These are phyloP conservation scores for Candida pseudoglaebosa DNA, from an alignment of 805 yeast genomes.

Conservation along the genomic window DNA sequence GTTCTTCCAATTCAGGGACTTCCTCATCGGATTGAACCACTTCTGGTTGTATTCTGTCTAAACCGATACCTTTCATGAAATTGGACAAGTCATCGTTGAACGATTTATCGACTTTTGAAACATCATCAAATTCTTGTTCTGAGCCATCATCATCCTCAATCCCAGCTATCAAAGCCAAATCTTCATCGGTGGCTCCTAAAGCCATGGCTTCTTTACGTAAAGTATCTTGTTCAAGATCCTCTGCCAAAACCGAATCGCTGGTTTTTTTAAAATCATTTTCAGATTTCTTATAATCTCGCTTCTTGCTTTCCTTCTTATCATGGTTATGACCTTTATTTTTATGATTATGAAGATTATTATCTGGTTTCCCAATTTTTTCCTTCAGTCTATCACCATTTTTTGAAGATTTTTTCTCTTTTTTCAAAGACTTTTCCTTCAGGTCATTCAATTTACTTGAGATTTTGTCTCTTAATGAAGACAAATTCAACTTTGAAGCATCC, in stretches of 20 bases:
- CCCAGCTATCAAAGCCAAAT: slow-evolving; percentile 58
- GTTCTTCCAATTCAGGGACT: slow-evolving; percentile 19
- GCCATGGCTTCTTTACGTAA: slow-evolving; percentile 72
- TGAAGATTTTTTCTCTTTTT: slow-evolving; percentile 6
- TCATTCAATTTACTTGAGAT: slow-evolving; percentile 49
- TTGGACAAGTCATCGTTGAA: slow-evolving; percentile 53
- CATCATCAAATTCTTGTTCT: slow-evolving; percentile 49
- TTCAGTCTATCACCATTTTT: slow-evolving; percentile 1
- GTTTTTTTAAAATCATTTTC: not conserved
- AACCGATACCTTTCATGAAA: slow-evolving; percentile 67
- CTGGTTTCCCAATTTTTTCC: no score
- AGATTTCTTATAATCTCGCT: slow-evolving; percentile 6
- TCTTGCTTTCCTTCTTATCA: slow-evolving; percentile 11
- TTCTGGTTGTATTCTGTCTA: slow-evolving; percentile 39
- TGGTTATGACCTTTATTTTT: slow-evolving; percentile 2
- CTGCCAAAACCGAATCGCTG: slow-evolving; percentile 1
- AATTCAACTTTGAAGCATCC: slow-evolving; percentile 44
- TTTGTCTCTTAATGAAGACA: slow-evolving; percentile 61
- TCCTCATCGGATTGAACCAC: slow-evolving; percentile 31
- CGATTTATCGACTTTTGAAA: slow-evolving; percentile 35
- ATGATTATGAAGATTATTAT: no score
- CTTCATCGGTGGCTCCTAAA: slow-evolving; percentile 85
- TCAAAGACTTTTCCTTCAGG: slow-evolving; percentile 9
- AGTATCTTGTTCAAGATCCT: slow-evolving; percentile 21
- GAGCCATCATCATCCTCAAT: slow-evolving; percentile 49